Evolutionary conservation across 768 basidiomycete species (phyloP), one percentile per base, ranked within the genome.

Genomic region (Hortiboletus campestris): DNA sequence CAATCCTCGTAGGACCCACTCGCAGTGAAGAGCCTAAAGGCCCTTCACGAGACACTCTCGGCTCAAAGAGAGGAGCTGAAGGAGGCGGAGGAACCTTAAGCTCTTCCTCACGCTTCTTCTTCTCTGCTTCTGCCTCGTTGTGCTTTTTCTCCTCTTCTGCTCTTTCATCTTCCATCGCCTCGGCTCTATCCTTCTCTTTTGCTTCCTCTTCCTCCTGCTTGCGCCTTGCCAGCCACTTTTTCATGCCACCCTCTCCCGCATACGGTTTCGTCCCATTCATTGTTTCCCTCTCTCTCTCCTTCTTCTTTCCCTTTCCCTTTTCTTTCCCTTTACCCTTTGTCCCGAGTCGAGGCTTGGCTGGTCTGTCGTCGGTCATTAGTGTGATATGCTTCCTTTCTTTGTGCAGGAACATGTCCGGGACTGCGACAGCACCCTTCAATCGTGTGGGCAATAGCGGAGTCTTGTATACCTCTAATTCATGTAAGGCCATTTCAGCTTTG

Each of bases 241-340:
- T 89, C 79, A 89, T 84, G 1, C 88, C 87, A 49, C 89, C 86
- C 58, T 84, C 81, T 8, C 89, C 89, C 1, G 88, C 84, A 62
- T 91, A 91, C 4, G 89, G 89, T 63, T 91, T 91, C 19, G 81
- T 82, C 38, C 78, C 79, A 58, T 83, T 84, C 14, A 76, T 70
- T 17, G 74, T 67, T 22, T 55, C 68, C 46, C 68, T 69, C 39
- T 72, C 64, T 41, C 69, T 75, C 35, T 64, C 69, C 62, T 77
- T 79, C 35, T 64, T 70, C 62, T 77, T 79, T 14, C 56, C 67
- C 46, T 65, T 69, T 1, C 57, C 69, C 44, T 65, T 69, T 6
- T 64, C 64, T 65, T 76, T 72, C 61, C 73, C 64, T 59, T 74
- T 71, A 17, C 50, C 61, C 59, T 73, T 73, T 28, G 73, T 78